Evolutionary conservation across 345 rosid genomes (phyloP), one percentile per base, ranked within the genome.

Genomic region (Lepidium africanum): DNA sequence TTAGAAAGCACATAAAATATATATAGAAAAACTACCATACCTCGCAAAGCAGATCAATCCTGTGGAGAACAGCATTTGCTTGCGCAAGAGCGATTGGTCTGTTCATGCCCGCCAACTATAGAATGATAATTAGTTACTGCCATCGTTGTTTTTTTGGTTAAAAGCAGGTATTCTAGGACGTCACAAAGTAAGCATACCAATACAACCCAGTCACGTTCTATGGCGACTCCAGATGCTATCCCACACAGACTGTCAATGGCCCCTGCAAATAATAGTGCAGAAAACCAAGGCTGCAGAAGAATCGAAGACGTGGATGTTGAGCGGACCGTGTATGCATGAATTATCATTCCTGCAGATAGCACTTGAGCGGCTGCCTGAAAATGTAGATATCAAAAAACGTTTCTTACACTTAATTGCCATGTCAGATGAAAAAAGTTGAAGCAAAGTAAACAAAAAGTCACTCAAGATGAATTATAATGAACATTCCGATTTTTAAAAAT

Each of bases 201-300:
- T 54, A 94, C 97, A 70, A 90, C 87, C 98, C 98, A 93, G 59
- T 93, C 97, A 55, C 97, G 90, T 71, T 93, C 98, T 80, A 85
- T 78, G 55, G 96, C 89, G 46, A 93, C 96, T 25, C 97, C 98
- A 16, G 86, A 69, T 36, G 97, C 96, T 51, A 90, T 79, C 37
- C 97, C 98, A 51, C 89, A 83, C 49, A 93, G 78, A 67, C 89
- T 83, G 76, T 93, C 98, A 56, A 93, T 33, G 50, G 97, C 89
- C 48, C 95, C 97, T 2, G 90, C 83, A 64, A 87, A 74, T 40
- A 93, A 78, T 25, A 93, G 82, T 13, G 80, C 85, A 40, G 81
- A 46, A 84, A 93, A 93, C 97, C 98, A 93, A 59, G 96, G 97
- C 61, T 63, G 79, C 69, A 79, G 76, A 79, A 93, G 89, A 78